phyloP scores from a whole-genome alignment of 148 eudicot genomes.

The Rheum nobile region DNA sequence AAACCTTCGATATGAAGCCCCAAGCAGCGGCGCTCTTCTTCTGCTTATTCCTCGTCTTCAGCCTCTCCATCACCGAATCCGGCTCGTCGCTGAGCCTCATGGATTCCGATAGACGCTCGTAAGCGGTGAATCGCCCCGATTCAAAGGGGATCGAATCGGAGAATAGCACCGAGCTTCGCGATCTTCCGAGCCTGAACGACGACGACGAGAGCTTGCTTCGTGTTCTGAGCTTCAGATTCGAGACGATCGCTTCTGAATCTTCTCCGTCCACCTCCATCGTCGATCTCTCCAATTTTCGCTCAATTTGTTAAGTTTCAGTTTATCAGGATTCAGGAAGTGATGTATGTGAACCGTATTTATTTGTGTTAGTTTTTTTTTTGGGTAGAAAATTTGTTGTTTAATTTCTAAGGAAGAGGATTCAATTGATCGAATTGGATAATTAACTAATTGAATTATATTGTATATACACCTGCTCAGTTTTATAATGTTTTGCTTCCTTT shows the following conservation, averaged over 20 bases:
- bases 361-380: too few relatives aligned
- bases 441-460: background rate
- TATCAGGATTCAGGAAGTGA: background rate
- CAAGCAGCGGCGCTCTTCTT: conserved; percentile 11
- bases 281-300: background rate
- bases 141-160: conserved; percentile 5
- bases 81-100: conserved; percentile 4
- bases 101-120: conserved; percentile 9
- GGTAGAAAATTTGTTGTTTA: too few relatives aligned
- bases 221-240: background rate
- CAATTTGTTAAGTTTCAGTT: background rate
- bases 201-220: conserved; percentile 3
- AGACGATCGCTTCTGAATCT: background rate
- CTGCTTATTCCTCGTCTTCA: background rate
- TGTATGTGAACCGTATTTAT: background rate
- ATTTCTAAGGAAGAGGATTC: background rate
- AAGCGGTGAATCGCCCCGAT: background rate
- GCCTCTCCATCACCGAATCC: background rate
- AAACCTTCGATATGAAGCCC: conserved; percentile 17
- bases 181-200: background rate
- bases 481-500: background rate
- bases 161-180: conserved; percentile 4
- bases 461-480: background rate
- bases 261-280: background rate
- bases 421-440: background rate